These are phyloP conservation scores for Penicillium steckii DNA, from an alignment of 495 filamentous ascomycete genomes.

Conservation along the genomic window DNA sequence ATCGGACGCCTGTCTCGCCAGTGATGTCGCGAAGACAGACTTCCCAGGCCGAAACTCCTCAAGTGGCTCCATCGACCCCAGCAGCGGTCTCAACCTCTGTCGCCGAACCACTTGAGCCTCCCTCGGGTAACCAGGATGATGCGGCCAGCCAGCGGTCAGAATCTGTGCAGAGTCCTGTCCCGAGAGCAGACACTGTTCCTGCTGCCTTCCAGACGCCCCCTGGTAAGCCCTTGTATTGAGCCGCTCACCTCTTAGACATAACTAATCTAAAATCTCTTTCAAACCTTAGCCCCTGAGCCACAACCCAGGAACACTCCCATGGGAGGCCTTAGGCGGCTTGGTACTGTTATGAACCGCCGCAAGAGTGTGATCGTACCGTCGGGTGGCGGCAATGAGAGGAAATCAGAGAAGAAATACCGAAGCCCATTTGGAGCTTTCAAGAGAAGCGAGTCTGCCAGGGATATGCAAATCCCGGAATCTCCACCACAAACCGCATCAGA, in stretches of 20 bases:
- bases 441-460: slow-evolving; percentile 38
- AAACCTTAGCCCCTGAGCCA: slow-evolving; percentile 30
- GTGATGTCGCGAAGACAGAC: slow-evolving; percentile 16
- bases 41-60: slow-evolving; percentile 18
- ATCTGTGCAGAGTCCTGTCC: neutral
- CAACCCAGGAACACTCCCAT: slow-evolving; percentile 41
- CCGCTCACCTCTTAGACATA: slow-evolving; percentile 1
- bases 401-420: slow-evolving; percentile 49
- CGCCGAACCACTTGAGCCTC: slow-evolving; percentile 35
- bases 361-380: slow-evolving; percentile 44
- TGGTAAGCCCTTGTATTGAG: slow-evolving; percentile 25
- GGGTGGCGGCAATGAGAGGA: slow-evolving; percentile 30
- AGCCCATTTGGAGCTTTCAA: slow-evolving; percentile 54
- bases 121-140: slow-evolving; percentile 50
- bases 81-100: slow-evolving; percentile 19
- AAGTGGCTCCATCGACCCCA: slow-evolving; percentile 4
- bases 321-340: slow-evolving; percentile 63
- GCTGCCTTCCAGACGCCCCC: slow-evolving; percentile 44
- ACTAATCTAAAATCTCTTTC: slow-evolving; percentile 3
- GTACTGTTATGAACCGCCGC: slow-evolving; percentile 74
- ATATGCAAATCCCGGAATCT: slow-evolving; percentile 43
- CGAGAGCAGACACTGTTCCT: slow-evolving; percentile 33
- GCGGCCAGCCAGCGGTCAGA: slow-evolving; percentile 60
- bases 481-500: slow-evolving; percentile 29
- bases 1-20: slow-evolving; percentile 12